These are phyloP conservation scores for Cladosporium cucumerinum DNA, from an alignment of 2,329 filamentous ascomycete genomes.

Conservation along the genomic window DNA sequence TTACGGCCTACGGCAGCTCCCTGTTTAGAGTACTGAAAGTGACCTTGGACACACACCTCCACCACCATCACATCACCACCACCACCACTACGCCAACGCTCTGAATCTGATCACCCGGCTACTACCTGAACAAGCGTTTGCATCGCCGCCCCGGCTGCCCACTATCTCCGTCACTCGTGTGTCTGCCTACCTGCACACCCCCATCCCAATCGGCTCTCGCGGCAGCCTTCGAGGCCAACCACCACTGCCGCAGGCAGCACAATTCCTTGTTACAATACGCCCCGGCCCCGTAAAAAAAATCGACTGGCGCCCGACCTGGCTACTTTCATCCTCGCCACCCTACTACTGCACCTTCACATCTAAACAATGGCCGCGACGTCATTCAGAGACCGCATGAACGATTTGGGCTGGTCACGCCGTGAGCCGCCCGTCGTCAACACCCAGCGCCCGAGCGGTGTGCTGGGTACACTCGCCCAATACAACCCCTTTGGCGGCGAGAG, in stretches of 20 bases:
- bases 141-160: conserved; percentile 3
- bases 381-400: conserved; percentile 93
- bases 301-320: conserved; percentile 17
- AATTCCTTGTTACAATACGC: conserved; percentile 20
- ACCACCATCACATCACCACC: neutral
- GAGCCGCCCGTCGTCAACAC: conserved; percentile 63
- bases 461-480: conserved; percentile 76
- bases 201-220: conserved; percentile 23
- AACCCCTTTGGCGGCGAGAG: conserved; percentile 86
- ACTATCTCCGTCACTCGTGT: conserved; percentile 12
- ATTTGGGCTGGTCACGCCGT: conserved; percentile 87
- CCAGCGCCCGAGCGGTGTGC: conserved; percentile 51
- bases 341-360: conserved; percentile 13
- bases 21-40: conserved; percentile 3
- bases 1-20: conserved; percentile 7
- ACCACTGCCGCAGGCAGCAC: conserved; percentile 30
- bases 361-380: conserved; percentile 74
- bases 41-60: conserved; percentile 4
- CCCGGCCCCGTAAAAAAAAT: conserved; percentile 11
- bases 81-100: neutral
- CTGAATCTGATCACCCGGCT: conserved; percentile 15
- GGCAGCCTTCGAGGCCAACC: conserved; percentile 19
- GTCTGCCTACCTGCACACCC: conserved; percentile 12
- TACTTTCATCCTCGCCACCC: conserved; percentile 1
- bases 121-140: conserved; percentile 15